Conservation (phyloP, 345 rosid genomes). For the Eucalyptus paniculata region DNA sequence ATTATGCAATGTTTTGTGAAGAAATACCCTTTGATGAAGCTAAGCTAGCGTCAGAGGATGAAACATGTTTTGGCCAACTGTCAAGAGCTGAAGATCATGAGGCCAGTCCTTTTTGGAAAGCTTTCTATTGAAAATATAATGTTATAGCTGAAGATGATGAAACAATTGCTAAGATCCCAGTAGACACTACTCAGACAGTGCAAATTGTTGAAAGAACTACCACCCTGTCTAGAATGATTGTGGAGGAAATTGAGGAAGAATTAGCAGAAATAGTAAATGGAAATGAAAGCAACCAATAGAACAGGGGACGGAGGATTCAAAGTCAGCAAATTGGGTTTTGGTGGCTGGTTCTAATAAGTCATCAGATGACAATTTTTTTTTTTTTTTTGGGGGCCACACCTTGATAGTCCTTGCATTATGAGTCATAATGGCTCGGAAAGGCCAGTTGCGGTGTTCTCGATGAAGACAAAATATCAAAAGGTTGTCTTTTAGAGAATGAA, state of each 20-base stretch:
- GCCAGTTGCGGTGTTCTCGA: neutral
- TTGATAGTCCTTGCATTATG: neutral
- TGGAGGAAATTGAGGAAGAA: neutral
- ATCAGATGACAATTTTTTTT: no score
- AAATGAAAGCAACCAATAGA: rapidly evolving
- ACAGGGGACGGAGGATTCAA: neutral
- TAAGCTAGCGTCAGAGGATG: neutral
- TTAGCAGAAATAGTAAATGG: neutral
- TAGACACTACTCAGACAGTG: neutral
- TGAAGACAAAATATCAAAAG: neutral
- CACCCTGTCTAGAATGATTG: neutral
- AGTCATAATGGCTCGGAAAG: neutral
- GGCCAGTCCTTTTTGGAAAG: neutral
- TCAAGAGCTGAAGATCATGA: neutral
- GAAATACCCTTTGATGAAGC: neutral
- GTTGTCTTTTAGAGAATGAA: neutral
- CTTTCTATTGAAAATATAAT: neutral
- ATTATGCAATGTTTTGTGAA: neutral
- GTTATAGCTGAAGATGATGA: neutral
- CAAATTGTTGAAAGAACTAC: neutral
- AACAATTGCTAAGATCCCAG: neutral
- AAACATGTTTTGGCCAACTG: neutral
- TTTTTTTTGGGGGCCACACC: neutral
- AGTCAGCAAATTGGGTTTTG: neutral
- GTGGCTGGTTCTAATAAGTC: neutral